Evolutionary conservation across 345 rosid genomes (phyloP), one percentile per base, ranked within the genome.

Genomic region (Raphanus sativus): DNA sequence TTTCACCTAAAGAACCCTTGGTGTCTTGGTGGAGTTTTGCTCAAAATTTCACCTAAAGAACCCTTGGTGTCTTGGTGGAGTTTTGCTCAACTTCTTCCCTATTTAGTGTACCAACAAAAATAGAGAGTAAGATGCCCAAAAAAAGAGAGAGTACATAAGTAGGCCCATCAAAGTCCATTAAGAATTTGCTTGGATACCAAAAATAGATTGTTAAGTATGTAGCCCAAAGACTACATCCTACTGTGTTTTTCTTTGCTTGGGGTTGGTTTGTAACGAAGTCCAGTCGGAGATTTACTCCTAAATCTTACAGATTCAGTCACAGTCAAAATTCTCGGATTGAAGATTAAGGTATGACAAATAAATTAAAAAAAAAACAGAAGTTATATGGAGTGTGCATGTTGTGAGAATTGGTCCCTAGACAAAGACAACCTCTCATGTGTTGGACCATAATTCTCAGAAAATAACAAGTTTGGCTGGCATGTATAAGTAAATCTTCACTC

Each of bases 101-200:
- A 32, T 4, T 5, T 13, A 50, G 3, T 50, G 56, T 55, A 2
- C 26, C 8, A 17, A 54, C 21, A 55, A 1, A 6, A 30, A 11
- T 0, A 21, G 1, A 21, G 21, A 21, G 21, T 21, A 21, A 21
- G 21, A 21, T 21, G 1, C 0, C 21, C 21, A 0, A 21, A 1
- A 21, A 21, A 21, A 21, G 21, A 21, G 21, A 21, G 21, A 21
- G 21, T 7, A 8, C 11, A 5, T 59, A 59, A 59, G 1, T 26
- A 59, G 73, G 79, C 73, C 78, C 73, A 45, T 67, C 0, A 28
- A 25, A 58, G 9, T 59, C 66, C 65, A 66, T 12, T 45, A 10
- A 8, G 2, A 58, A 6, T 8, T 45, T 48, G n/a, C 4, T 59
- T 26, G 16, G 8, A 26, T 12, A 59, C 33, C 6, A 24, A 58